Evolutionary conservation across 768 basidiomycete genomes (phyloP), one percentile per base, ranked within the genome.

Genomic region (Phaffia tasmanica): DNA sequence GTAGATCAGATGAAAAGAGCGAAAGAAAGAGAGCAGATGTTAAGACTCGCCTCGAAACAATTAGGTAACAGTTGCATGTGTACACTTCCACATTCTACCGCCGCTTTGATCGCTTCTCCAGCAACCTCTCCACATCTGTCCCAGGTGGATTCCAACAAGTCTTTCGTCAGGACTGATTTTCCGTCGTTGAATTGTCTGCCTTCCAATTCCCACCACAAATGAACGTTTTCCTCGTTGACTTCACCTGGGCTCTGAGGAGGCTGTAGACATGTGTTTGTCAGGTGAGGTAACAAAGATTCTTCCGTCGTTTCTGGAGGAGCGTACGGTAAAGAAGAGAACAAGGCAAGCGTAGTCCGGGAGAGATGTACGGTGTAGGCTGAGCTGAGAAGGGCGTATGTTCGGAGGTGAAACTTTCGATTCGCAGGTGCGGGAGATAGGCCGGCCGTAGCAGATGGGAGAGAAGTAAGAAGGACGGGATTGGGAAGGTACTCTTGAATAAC

Each of bases 401-500:
- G 83, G 54, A 99, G 81, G 76, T 99, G 95, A 76, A 98, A 98
- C 89, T 99, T 75, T 63, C 64, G 67, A 9, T 57, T 58, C 32
- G 70, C 63, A 6, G 19, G 85, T 86, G 57, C 95, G 82, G 56
- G 97, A 81, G 75, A 95, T 94, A 76, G 97, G 97, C 89, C 97
- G 73, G 65, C 61, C 49, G 19, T 55, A 42, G 62, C 66, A 55
- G 70, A 19, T 18, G 85, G 80, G 74, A 76, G 49, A 3, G 87
- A 85, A 74, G 90, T 86, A 35, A 98, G 71, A 1, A 98, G 81
- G 7, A 98, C 76, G 0, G 93, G 93, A 18, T 79, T 79, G 25
- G 80, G 73, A 6, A 97, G 76, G 76, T 99, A 98, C 79, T 95
- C 89, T 93, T 98, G 95, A 48, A 97, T 84, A 21, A 99, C 90